phyloP scores from a whole-genome alignment of 2,329 filamentous ascomycete genomes.

The Trichoderma koningiopsis region DNA sequence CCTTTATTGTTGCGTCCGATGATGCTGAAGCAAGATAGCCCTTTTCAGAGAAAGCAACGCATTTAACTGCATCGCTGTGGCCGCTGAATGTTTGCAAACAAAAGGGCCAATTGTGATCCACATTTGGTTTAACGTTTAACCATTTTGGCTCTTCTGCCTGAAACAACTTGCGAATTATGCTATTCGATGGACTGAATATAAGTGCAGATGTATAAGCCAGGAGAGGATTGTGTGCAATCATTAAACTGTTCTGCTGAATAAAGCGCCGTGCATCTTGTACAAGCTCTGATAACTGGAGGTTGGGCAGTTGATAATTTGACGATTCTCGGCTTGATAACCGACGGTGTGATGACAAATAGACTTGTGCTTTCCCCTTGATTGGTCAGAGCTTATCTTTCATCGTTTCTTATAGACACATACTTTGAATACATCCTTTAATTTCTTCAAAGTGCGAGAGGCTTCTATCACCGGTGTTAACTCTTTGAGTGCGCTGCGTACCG shows the following conservation, averaged over 20 bases:
- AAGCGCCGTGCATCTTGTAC: background rate
- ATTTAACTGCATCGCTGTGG: background rate
- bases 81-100: background rate
- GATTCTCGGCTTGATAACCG: too few species aligned
- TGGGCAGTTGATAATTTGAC: too few species aligned
- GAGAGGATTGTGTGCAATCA: background rate
- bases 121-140: background rate
- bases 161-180: background rate
- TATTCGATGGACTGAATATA: background rate
- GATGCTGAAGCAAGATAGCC: background rate
- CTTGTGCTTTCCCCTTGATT: too few species aligned
- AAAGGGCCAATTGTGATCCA: background rate
- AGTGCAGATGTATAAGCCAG: background rate
- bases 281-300: background rate
- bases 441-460: too few species aligned
- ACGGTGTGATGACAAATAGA: too few species aligned
- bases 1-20: background rate
- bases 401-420: too few species aligned
- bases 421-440: too few species aligned
- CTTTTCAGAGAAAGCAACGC: background rate
- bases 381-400: too few species aligned
- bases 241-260: background rate
- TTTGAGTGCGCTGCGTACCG: too few species aligned
- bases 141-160: background rate
- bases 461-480: too few species aligned